A percentile compares a stretch with the other conserved stretches of the same genome.
Conservation (phyloP, 2,329 filamentous ascomycete species). For the Fusarium irregulare region DNA sequence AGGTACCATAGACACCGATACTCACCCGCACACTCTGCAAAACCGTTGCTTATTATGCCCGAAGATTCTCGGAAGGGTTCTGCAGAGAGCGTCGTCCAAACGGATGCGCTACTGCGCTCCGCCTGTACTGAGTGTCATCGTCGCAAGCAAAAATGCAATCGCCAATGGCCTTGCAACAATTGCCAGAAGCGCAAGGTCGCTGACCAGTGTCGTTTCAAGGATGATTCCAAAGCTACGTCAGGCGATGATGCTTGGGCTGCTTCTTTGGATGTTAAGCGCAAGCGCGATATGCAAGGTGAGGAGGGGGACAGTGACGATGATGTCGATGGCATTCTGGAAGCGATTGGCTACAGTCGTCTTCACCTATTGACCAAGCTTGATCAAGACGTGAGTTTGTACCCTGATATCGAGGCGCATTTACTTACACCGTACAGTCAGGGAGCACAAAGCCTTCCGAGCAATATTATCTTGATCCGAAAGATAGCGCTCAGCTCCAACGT, state of each 20-base stretch:
- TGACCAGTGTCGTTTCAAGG: slow-evolving; percentile 25
- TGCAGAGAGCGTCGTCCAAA: background rate
- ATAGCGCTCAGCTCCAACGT: slow-evolving; percentile 7
- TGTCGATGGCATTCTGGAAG: slow-evolving; percentile 23
- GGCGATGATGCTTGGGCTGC: slow-evolving; percentile 13
- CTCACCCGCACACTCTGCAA: background rate
- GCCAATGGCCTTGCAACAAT: slow-evolving; percentile 24
- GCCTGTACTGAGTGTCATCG: slow-evolving; percentile 27
- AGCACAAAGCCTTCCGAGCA: slow-evolving; percentile 20
- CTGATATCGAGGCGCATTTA: too few species aligned
- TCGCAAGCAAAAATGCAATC: slow-evolving; percentile 28
- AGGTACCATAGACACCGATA: background rate
- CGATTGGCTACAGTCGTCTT: slow-evolving; percentile 23
- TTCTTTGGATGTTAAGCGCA: slow-evolving; percentile 23
- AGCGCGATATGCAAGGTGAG: slow-evolving; percentile 2
- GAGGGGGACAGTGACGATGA: slow-evolving; percentile 15
- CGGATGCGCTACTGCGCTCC: slow-evolving; percentile 5
- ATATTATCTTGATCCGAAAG: slow-evolving; percentile 15
- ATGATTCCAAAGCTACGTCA: slow-evolving; percentile 5
- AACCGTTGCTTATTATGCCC: slow-evolving; percentile 4
- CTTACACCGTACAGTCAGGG: background rate
- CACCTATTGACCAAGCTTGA: slow-evolving; percentile 26
- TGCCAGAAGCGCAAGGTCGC: slow-evolving; percentile 30
- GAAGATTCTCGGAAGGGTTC: slow-evolving; percentile 21
- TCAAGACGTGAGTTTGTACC: slow-evolving; percentile 7